Evolutionary conservation across 2,329 filamentous ascomycete species (phyloP).

Genomic region (Aspergillus unguis): DNA sequence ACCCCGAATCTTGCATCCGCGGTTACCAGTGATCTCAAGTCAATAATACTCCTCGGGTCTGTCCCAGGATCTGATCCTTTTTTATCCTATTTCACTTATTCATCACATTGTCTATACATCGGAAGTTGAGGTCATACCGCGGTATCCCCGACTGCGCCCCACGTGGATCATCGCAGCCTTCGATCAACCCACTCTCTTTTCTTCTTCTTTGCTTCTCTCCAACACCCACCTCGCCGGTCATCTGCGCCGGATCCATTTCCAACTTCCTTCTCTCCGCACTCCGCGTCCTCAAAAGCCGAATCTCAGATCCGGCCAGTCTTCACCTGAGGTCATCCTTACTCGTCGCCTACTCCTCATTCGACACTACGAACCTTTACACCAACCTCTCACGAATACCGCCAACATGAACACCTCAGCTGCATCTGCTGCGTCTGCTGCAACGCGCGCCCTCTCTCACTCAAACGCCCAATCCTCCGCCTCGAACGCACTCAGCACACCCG

Average conservation of each 20-base stretch:
- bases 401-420: slow-evolving; percentile 2
- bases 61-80: neutral
- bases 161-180: slow-evolving; percentile 13
- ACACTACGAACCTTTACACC: neutral
- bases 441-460: neutral
- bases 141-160: slow-evolving; percentile 16
- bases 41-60: too few relatives aligned
- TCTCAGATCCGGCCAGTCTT: too few relatives aligned
- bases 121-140: slow-evolving; percentile 19
- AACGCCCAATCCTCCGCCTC: neutral
- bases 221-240: neutral
- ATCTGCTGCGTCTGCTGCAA: neutral
- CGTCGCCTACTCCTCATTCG: neutral
- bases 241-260: neutral
- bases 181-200: neutral
- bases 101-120: neutral
- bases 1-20: slow-evolving; percentile 4
- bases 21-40: neutral
- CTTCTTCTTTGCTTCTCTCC: neutral
- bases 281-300: neutral
- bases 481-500: neutral
- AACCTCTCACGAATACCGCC: neutral
- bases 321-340: too few relatives aligned
- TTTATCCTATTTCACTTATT: neutral
- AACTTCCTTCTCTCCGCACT: neutral